Base-by-base conservation (phyloP, 495 filamentous ascomycete species). In the Sordaria brevicollis region DNA sequence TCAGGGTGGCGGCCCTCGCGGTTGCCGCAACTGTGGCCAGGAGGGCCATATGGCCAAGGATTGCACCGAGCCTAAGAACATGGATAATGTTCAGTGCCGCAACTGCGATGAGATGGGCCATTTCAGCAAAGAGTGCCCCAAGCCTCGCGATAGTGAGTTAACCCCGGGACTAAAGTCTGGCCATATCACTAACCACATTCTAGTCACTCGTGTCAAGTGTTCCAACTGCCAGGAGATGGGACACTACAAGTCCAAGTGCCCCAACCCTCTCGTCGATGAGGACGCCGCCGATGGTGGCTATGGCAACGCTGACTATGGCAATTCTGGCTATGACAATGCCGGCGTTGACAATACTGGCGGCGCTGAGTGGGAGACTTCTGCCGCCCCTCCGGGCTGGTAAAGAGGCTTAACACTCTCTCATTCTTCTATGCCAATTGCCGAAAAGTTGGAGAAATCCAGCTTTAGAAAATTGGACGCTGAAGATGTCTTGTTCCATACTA, bases 91-190 rank as follows among this genome's bases (percentile, higher is more conserved):
- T 17, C 77, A 82, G 49, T 98, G 94, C 83, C 87, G 86, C 72
- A 93, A 94, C 80, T 99, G 95, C 78, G 86, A 88, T 67, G 75
- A 86, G 70, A 84, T 81, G 35, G 94, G 94, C 0, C 94, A 97
- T 72, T 79, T 84, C 54, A 82, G 82, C 49, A 89, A 87, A 54
- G 91, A 93, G 6, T 97, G 94, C 77, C 86, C 91, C 0, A 84
- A 91, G 82, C 91, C 91, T 5, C 88, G 85, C 57, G 91, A 97
- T 74, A 93, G 89, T 81, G 79, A 82, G 81, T 79, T 31, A 5
- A 7, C 2, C 33, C 67, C 19, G 10, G 19, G 10, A 25, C n/a
- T 21, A 33, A n/a, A 54, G 65, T 67, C 76, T 84, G 72, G 80
- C 71, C 25, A 65, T 3, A 34, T 65, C 66, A 68, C 77, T 84